Percentiles rank a stretch among this genome's conserved stretches.
Conservation (phyloP, 257 asterid species). For the Leonotis leonurus region DNA sequence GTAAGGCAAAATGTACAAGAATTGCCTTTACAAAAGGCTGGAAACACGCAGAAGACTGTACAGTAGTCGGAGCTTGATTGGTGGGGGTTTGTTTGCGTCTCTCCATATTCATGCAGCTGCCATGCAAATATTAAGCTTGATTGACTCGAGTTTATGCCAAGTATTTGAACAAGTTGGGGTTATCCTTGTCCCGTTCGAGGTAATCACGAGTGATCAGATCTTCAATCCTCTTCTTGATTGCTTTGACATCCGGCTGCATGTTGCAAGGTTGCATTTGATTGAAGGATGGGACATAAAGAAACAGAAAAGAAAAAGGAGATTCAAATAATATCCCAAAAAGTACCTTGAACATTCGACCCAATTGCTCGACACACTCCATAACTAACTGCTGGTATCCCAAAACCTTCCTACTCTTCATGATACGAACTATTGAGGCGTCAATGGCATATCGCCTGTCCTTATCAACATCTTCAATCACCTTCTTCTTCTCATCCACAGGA, state of each 20-base stretch:
- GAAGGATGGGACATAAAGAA: neutral
- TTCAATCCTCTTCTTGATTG: slow-evolving; percentile 96
- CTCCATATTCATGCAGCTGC: slow-evolving; percentile 10
- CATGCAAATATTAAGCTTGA: neutral
- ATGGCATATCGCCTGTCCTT: slow-evolving; percentile 96
- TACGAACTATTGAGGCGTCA: slow-evolving; percentile 96
- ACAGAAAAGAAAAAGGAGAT: neutral
- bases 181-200: slow-evolving; percentile 89
- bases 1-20: slow-evolving; percentile 25
- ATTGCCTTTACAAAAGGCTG: slow-evolving; percentile 11
- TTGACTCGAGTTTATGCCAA: slow-evolving; percentile 48
- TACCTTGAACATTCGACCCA: slow-evolving; percentile 98
- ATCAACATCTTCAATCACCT: slow-evolving; percentile 96
- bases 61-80: slow-evolving; percentile 12
- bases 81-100: neutral
- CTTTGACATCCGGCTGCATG: slow-evolving; percentile 88
- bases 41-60: slow-evolving; percentile 17
- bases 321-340: neutral
- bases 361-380: slow-evolving; percentile 92
- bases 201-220: slow-evolving; percentile 92
- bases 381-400: slow-evolving; percentile 95
- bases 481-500: slow-evolving; percentile 97
- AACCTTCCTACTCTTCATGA: slow-evolving; percentile 95
- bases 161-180: slow-evolving; percentile 88
- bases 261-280: slow-evolving; percentile 3